Evolutionary conservation across 1,284 basidiomycete species (phyloP), one percentile per base, ranked within the genome.

Genomic region (Papiliotrema flavescens): DNA sequence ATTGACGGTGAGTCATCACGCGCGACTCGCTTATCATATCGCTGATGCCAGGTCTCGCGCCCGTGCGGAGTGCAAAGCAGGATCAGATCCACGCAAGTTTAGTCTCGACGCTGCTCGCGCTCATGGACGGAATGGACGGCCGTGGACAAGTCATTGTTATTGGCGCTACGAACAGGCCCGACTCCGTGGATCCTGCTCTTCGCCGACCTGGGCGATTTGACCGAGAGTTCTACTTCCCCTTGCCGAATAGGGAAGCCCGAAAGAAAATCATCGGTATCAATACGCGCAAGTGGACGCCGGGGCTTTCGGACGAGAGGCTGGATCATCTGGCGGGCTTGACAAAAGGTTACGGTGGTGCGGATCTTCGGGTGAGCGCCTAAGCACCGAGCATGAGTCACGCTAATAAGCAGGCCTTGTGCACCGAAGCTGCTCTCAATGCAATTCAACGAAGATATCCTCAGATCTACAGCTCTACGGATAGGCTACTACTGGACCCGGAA

Each of bases 61-160:
- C 96, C 0, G 96, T 98, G 1, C 87, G 96, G 36, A 96, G 92
- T 45, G 92, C 90, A 47, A 98, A 98, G 74, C 96, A 98, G 71
- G 96, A 98, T 73, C 96, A 99, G 76, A 98, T 98, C 53, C 96
- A 99, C 72, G 95, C 96, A 0, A 93, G 89, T 43, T 93, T 99
- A 61, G 96, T 99, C 9, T 92, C 89, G 46, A 99, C 96, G 0
- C 81, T 99, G 14, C 82, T 99, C 1, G 95, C 96, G 0, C 80
- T 99, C 47, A 98, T 98, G 95, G 96, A 98, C 73, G 96, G 96
- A 46, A 99, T 99, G 96, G 96, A 99, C 63, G 95, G 95, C 1
- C 84, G 96, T 56, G 92, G 80, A 2, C 93, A 97, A 75, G 94
- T 98, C 23, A 85, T 98, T n/a, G 90, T 98, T 43, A 97, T 98